Percentiles rank a stretch among this genome's conserved stretches.
These are phyloP conservation scores for Asterophora lycoperdoides DNA, from an alignment of 768 basidiomycete species.

Conservation along the genomic window DNA sequence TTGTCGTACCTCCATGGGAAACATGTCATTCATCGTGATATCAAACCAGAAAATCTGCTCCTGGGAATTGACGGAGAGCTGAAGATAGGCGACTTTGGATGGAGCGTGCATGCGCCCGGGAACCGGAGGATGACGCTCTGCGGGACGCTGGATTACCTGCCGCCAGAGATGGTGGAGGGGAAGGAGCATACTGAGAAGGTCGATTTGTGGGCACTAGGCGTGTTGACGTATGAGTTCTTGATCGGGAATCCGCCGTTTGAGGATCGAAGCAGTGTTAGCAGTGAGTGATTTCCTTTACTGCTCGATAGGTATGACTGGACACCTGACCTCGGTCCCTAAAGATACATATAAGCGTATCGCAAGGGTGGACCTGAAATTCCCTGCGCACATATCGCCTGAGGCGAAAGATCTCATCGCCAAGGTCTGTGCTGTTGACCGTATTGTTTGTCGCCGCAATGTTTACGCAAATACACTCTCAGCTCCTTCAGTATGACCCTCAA, in stretches of 20 bases:
- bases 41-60: conserved; percentile 97
- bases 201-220: conserved; percentile 95
- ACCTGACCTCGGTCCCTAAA: conserved; percentile 20
- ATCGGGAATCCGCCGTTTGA: conserved; percentile 80
- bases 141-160: conserved; percentile 94
- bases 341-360: conserved; percentile 91
- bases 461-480: conserved; percentile 36
- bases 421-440: conserved; percentile 31
- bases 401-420: conserved; percentile 62
- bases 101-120: conserved; percentile 95
- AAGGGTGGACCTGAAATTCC: conserved; percentile 76
- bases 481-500: conserved; percentile 78
- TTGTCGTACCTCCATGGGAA: conserved; percentile 88
- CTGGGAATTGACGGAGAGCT: conserved; percentile 93
- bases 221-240: conserved; percentile 94
- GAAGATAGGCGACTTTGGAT: conserved; percentile 98
- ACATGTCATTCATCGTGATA: conserved; percentile 98
- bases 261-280: conserved; percentile 71
- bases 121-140: conserved; percentile 88
- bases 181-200: conserved; percentile 86
- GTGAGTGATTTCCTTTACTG: conserved; percentile 35
- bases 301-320: background rate
- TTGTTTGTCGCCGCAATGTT: too few relatives aligned
- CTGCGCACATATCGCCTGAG: conserved; percentile 53
- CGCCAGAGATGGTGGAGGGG: conserved; percentile 97